Conservation (phyloP, 1,284 basidiomycete species). For the Athelia sp. region DNA sequence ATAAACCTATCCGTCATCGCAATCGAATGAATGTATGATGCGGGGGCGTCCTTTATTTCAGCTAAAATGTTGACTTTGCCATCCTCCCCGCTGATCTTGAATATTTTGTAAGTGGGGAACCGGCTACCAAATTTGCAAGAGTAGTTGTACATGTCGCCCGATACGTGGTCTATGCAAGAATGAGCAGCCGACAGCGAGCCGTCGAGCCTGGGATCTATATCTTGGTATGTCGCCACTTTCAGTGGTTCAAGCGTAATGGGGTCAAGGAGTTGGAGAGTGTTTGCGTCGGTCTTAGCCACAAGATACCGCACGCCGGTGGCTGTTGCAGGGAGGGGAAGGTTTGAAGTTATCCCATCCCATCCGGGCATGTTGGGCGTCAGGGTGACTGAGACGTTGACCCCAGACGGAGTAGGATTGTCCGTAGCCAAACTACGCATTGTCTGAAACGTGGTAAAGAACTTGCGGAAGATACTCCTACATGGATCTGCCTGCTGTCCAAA, state of each 20-base stretch:
- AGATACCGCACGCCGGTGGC: constrained; percentile 19
- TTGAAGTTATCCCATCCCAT: constrained; percentile 1
- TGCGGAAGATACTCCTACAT: constrained; percentile 19
- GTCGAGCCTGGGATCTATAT: constrained; percentile 26
- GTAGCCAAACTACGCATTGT: not conserved
- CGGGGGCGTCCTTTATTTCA: constrained; percentile 29
- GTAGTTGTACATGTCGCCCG: constrained; percentile 31
- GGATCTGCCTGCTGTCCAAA: constrained; percentile 18
- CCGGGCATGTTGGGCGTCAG: constrained; percentile 20
- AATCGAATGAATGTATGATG: constrained; percentile 31
- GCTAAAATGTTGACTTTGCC: constrained; percentile 29
- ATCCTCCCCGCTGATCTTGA: constrained; percentile 22
- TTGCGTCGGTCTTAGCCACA: constrained; percentile 26
- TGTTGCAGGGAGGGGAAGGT: not conserved
- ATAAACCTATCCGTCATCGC: constrained; percentile 30
- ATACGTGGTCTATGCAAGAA: constrained; percentile 27
- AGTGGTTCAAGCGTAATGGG: constrained; percentile 30
- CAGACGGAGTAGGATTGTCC: constrained; percentile 5
- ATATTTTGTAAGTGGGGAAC: constrained; percentile 24
- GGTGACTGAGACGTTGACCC: constrained; percentile 16
- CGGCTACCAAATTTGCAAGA: constrained; percentile 19
- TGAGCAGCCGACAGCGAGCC: constrained; percentile 31
- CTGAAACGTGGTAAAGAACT: constrained; percentile 19
- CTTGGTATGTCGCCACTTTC: constrained; percentile 18
- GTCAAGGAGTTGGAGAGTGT: constrained; percentile 23